phyloP scores from a whole-genome alignment of 192 early-diverging fungal genomes.

The Coemansia umbellata region DNA sequence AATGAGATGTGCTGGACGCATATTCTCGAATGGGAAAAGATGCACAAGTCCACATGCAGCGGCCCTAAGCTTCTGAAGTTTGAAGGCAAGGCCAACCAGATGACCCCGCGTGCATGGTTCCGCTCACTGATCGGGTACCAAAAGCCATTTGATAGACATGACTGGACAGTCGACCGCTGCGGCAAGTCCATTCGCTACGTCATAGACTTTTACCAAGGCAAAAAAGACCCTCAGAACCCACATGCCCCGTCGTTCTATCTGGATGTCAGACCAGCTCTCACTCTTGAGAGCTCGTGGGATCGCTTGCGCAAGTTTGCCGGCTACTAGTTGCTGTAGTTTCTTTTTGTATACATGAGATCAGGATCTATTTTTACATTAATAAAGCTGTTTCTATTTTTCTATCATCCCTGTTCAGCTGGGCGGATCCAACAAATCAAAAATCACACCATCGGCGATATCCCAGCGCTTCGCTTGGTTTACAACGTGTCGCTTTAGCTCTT shows the following conservation, averaged over 20 bases:
- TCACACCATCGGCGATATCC: not conserved
- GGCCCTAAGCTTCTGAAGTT: slow-evolving; percentile 43
- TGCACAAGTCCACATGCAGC: slow-evolving; percentile 20
- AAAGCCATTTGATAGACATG: slow-evolving; percentile 88
- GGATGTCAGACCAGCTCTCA: slow-evolving; percentile 84
- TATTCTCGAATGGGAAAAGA: slow-evolving; percentile 80
- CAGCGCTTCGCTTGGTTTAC: slow-evolving; percentile 9
- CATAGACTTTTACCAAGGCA: slow-evolving; percentile 89
- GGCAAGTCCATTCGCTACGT: slow-evolving; percentile 81
- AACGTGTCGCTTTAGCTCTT: slow-evolving; percentile 8
- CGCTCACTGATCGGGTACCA: slow-evolving; percentile 54
- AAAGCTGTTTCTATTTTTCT: not conserved
- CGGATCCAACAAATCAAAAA: too few species aligned
- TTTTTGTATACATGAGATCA: too few species aligned
- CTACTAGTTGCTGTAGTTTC: too few species aligned
- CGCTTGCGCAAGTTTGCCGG: slow-evolving; percentile 19
- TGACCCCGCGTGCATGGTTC: slow-evolving; percentile 39
- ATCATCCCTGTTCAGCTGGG: too few species aligned
- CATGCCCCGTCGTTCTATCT: slow-evolving; percentile 67
- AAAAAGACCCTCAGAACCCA: slow-evolving; percentile 44
- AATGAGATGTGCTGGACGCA: slow-evolving; percentile 88
- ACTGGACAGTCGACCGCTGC: slow-evolving; percentile 93
- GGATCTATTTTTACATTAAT: too few species aligned
- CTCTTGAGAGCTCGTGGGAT: slow-evolving; percentile 37
- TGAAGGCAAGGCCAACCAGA: slow-evolving; percentile 37